Conservation (phyloP, 139 green algal species). For the Volvox reticuliferus region DNA sequence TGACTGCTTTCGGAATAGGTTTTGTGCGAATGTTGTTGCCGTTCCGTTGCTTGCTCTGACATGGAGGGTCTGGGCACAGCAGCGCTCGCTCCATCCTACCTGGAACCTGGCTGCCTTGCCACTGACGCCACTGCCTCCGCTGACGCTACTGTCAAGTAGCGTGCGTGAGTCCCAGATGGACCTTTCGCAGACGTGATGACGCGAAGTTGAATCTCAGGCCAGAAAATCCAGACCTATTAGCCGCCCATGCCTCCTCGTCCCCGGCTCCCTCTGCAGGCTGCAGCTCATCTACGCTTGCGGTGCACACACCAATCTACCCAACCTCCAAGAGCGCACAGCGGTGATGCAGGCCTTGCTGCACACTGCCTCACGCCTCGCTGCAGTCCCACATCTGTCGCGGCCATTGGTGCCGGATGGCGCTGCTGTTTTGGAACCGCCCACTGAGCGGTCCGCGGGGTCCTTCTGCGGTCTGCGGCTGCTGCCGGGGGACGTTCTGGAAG, state of each 20-base stretch:
- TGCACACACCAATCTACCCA: constrained; percentile 10
- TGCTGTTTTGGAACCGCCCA: background rate
- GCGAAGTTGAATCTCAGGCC: no score
- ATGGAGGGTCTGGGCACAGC: no score
- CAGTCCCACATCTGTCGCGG: background rate
- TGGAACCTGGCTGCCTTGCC: no score
- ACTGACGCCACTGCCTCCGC: no score
- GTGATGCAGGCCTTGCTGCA: constrained; percentile 60
- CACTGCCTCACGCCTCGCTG: constrained; percentile 4
- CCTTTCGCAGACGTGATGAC: no score
- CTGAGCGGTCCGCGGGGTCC: background rate
- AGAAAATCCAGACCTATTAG: background rate
- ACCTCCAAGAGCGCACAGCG: constrained; percentile 14
- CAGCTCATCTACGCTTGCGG: constrained; percentile 74
- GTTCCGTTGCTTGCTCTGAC: no score
- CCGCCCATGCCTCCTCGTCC: background rate
- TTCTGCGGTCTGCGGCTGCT: constrained; percentile 65
- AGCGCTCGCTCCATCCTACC: no score
- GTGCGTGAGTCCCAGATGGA: no score
- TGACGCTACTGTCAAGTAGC: no score
- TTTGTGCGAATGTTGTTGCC: no score
- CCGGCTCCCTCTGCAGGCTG: constrained; percentile 22
- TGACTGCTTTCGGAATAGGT: no score
- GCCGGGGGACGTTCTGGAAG: constrained; percentile 49
- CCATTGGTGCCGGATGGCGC: background rate